These are phyloP conservation scores for Ceratocystis eucalypticola DNA, from an alignment of 2,329 filamentous ascomycete species.

Conservation along the genomic window DNA sequence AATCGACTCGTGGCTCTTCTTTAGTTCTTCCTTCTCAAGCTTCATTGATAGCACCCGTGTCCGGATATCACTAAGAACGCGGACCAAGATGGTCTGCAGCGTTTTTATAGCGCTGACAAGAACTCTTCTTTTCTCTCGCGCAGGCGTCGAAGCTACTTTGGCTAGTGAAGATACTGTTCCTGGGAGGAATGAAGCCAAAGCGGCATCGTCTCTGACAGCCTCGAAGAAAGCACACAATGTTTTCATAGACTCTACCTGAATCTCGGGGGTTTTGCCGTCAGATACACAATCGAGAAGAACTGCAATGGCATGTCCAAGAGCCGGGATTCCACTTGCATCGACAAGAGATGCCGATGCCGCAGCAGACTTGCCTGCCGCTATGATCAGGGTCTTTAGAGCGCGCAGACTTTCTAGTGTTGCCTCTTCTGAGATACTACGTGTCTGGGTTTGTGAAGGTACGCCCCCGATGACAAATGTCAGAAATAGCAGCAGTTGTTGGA, in stretches of 20 bases:
- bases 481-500: slow-evolving; percentile 73
- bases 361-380: slow-evolving; percentile 39
- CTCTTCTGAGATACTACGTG: slow-evolving; percentile 51
- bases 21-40: slow-evolving; percentile 21
- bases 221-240: slow-evolving; percentile 49
- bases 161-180: slow-evolving; percentile 73
- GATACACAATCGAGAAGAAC: slow-evolving; percentile 62
- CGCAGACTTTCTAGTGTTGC: slow-evolving; percentile 56
- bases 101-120: slow-evolving; percentile 48
- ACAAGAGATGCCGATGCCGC: slow-evolving; percentile 37
- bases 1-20: neutral
- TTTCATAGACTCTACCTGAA: slow-evolving; percentile 56
- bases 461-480: slow-evolving; percentile 71
- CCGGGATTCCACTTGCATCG: slow-evolving; percentile 51
- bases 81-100: slow-evolving; percentile 41
- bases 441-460: slow-evolving; percentile 42
- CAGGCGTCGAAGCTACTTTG: slow-evolving; percentile 57
- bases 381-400: slow-evolving; percentile 54
- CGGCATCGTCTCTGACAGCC: slow-evolving; percentile 56
- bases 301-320: slow-evolving; percentile 70
- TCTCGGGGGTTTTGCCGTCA: slow-evolving; percentile 48
- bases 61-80: slow-evolving; percentile 45
- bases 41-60: slow-evolving; percentile 35
- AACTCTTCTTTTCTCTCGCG: slow-evolving; percentile 42
- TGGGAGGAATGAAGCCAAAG: slow-evolving; percentile 73